Base-by-base conservation (phyloP, 2,329 filamentous ascomycete species). In the Calycina herbarum region DNA sequence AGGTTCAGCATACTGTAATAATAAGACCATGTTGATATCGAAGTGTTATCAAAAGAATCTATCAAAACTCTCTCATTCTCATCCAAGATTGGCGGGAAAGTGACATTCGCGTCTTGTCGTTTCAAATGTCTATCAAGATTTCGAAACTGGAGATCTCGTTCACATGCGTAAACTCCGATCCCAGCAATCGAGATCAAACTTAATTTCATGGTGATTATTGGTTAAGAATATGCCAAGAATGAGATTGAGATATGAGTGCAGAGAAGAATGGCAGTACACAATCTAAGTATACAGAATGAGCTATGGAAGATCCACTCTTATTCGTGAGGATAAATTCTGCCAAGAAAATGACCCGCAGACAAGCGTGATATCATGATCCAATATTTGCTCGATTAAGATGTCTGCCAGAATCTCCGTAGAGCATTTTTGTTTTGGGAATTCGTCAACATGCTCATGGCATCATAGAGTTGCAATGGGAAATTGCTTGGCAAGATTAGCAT, bases 1-100 rank as follows among this genome's bases (percentile, higher is more conserved):
- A 54, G 20, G 20, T 5, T 11, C 8, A 27, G 27, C 48, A 27
- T 13, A 54, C 48, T 54, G 57, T 35, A 38, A 24, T 38, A 33
- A 59, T 59, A 11, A 11, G n/a, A 40, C 31, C 31, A 59, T 59
- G 48, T 54, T 27, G 48, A 54, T 54, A 54, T 54, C 10, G 48
- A 54, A 13, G 48, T 27, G 11, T 5, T 59, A 59, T 59, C 57
- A 24, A 59, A 24, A 8, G 57, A 59, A n/a, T 59, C 57, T 20
- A 59, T 20, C 6, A 59, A 35, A 17, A 59, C 24, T 15, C n/a
- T 29, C 29, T 59, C 57, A 59, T 59, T 59, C 29, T n/a, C 1
- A 3, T 59, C 57, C 13, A 59, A 5, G 31, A 59, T 35, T 40
- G 57, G 57, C 15, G 48, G 48, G 20, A 54, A 54, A 54, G 48